phyloP scores from a whole-genome alignment of 768 basidiomycete genomes.

The Mycena pura region DNA sequence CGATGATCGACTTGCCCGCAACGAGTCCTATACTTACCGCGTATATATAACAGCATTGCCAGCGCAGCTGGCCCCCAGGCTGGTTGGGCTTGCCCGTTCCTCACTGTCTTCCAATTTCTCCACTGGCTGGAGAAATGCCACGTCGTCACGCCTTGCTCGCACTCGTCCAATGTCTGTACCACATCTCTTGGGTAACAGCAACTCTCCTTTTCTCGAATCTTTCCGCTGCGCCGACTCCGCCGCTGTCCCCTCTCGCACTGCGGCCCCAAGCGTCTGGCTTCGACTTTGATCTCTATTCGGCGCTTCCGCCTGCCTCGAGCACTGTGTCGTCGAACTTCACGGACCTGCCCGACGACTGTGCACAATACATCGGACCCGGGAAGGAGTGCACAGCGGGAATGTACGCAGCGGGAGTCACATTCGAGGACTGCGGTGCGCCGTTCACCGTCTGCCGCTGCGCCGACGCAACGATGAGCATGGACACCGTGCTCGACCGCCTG shows the following conservation, averaged over 20 bases:
- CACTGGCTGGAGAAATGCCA: slow-evolving; percentile 12
- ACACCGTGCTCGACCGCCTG: slow-evolving; percentile 32
- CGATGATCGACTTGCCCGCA: not conserved
- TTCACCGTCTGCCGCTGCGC: slow-evolving; percentile 37
- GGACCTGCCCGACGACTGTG: slow-evolving; percentile 26
- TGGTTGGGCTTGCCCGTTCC: slow-evolving; percentile 8
- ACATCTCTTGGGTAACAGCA: not conserved
- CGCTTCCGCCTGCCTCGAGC: slow-evolving; percentile 10
- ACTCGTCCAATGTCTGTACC: not conserved
- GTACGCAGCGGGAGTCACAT: slow-evolving; percentile 33
- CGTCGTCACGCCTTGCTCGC: not conserved
- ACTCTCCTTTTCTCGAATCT: not conserved
- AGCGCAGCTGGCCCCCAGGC: not conserved
- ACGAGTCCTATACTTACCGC: not conserved
- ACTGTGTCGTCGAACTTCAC: slow-evolving; percentile 2
- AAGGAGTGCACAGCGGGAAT: slow-evolving; percentile 31
- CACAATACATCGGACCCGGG: slow-evolving; percentile 6
- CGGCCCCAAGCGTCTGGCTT: not conserved
- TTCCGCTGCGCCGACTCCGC: not conserved
- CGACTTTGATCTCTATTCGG: not conserved
- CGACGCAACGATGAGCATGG: slow-evolving; percentile 34
- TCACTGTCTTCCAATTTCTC: not conserved
- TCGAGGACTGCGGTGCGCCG: slow-evolving; percentile 35
- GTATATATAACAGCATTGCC: not conserved
- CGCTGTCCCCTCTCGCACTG: not conserved